Percentiles rank a stretch among this genome's conserved stretches.
These are phyloP conservation scores for Ilex paraguariensis DNA, from an alignment of 305 asterid species.

Conservation along the genomic window DNA sequence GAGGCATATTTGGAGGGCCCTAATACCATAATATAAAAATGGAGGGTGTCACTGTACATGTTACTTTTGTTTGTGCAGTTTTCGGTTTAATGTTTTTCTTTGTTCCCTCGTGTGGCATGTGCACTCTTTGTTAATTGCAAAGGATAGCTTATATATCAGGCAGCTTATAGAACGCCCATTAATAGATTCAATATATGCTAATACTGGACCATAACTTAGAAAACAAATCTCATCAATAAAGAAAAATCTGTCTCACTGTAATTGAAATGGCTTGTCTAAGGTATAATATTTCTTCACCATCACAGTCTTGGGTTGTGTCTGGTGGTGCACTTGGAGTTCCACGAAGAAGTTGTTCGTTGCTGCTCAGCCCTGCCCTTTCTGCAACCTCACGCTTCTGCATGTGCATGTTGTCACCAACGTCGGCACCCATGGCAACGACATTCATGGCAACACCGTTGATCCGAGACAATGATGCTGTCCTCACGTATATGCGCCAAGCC, in stretches of 20 bases:
- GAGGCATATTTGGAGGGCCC: no score
- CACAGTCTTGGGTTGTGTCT: background rate
- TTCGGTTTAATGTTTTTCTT: background rate
- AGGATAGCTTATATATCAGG: no score
- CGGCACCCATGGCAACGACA: slow-evolving; percentile 14
- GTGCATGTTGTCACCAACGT: slow-evolving; percentile 11
- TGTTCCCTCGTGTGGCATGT: slow-evolving; percentile 26
- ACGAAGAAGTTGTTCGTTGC: slow-evolving; percentile 10
- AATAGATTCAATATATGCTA: no score
- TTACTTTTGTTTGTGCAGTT: no score
- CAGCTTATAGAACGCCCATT: no score
- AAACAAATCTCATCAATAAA: no score
- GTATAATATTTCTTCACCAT: slow-evolving; percentile 14
- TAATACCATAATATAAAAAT: no score
- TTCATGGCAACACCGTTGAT: slow-evolving; percentile 14
- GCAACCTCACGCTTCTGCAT: slow-evolving; percentile 5
- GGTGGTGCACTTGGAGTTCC: slow-evolving; percentile 7
- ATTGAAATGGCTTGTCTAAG: slow-evolving; percentile 20
- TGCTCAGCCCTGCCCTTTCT: background rate
- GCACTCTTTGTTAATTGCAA: slow-evolving; percentile 2
- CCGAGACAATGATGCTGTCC: slow-evolving; percentile 18
- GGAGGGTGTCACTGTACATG: no score
- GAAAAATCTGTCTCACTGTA: background rate
- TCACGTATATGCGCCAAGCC: slow-evolving; percentile 27
- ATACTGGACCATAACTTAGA: background rate